phyloP scores from a whole-genome alignment of 352 stramenopile genomes.

The Globisporangium polare region DNA sequence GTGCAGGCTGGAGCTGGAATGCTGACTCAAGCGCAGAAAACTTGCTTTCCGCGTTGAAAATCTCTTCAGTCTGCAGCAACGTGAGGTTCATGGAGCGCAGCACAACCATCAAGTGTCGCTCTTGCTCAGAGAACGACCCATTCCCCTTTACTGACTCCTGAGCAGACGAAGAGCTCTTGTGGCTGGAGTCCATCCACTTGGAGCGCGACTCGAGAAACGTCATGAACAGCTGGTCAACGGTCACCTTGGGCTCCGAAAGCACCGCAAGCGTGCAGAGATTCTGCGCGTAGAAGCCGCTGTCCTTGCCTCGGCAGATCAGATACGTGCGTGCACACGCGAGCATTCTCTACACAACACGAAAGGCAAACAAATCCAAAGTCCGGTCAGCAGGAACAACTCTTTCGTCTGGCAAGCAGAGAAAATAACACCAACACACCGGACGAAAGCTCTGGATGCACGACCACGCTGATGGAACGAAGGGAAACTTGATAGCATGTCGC shows the following conservation, averaged over 20 bases:
- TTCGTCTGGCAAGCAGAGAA: neutral
- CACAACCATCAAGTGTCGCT: conserved; percentile 44
- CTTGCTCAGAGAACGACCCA: conserved; percentile 15
- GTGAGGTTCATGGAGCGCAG: conserved; percentile 58
- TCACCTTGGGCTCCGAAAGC: conserved; percentile 26
- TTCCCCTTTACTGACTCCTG: neutral
- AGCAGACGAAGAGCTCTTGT: conserved; percentile 1
- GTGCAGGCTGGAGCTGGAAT: conserved; percentile 19
- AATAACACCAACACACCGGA: conserved; percentile 23
- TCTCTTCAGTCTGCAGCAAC: conserved; percentile 45
- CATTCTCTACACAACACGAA: conserved; percentile 33
- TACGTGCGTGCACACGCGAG: conserved; percentile 38
- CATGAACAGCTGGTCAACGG: conserved; percentile 31
- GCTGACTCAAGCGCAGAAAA: conserved; percentile 24
- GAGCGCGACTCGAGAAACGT: conserved; percentile 47
- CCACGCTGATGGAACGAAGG: conserved; percentile 68
- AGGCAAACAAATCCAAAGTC: conserved; percentile 7
- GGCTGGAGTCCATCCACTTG: conserved; percentile 39
- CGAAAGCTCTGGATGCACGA: conserved; percentile 64
- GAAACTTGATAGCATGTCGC: conserved; percentile 26
- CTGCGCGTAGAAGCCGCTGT: conserved; percentile 55
- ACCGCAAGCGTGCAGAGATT: conserved; percentile 53
- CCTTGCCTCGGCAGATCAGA: conserved; percentile 48
- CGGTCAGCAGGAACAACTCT: neutral
- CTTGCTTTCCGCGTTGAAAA: conserved; percentile 34